phyloP scores from a whole-genome alignment of 163 green algal genomes.

The Chlorella variabilis region DNA sequence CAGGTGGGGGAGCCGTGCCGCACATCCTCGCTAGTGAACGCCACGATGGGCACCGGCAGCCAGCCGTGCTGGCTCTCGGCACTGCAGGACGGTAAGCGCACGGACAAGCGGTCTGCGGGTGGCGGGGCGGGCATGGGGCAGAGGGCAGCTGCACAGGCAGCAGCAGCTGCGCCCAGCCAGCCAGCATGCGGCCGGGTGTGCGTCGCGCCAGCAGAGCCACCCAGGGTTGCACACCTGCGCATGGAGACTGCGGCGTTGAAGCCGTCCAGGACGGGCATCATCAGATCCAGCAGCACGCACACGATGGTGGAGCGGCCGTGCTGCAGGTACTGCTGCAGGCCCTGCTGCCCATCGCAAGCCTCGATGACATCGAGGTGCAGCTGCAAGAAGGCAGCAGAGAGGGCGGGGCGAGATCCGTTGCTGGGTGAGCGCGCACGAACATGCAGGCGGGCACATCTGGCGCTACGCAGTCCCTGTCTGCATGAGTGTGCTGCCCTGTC shows the following conservation, averaged over 20 bases:
- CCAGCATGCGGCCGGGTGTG: no score
- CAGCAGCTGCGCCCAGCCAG: no score
- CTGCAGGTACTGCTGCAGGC: constrained; percentile 27
- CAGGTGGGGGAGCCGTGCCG: constrained; percentile 11
- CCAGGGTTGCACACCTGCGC: not conserved
- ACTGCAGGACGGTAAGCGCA: no score
- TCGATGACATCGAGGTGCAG: constrained; percentile 32
- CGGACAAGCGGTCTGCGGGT: no score
- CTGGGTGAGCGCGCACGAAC: not conserved
- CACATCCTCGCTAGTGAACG: constrained; percentile 29
- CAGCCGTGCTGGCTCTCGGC: constrained; percentile 19
- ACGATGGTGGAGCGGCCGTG: not conserved
- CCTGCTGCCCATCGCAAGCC: constrained; percentile 40
- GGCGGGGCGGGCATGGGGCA: no score
- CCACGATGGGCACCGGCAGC: constrained; percentile 35
- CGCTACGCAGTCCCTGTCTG: no score
- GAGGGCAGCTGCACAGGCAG: no score
- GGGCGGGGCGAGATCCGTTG: not conserved
- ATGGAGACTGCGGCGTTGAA: constrained; percentile 36
- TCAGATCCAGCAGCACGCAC: constrained; percentile 45
- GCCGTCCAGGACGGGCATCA: constrained; percentile 51
- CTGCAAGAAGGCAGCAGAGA: constrained; percentile 6
- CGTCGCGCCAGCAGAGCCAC: no score
- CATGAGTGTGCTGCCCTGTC: no score
- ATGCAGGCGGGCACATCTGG: no score